Evolutionary conservation across 352 stramenopile species (phyloP), one percentile per base, ranked within the genome.

Genomic region (Pythium aquatile): DNA sequence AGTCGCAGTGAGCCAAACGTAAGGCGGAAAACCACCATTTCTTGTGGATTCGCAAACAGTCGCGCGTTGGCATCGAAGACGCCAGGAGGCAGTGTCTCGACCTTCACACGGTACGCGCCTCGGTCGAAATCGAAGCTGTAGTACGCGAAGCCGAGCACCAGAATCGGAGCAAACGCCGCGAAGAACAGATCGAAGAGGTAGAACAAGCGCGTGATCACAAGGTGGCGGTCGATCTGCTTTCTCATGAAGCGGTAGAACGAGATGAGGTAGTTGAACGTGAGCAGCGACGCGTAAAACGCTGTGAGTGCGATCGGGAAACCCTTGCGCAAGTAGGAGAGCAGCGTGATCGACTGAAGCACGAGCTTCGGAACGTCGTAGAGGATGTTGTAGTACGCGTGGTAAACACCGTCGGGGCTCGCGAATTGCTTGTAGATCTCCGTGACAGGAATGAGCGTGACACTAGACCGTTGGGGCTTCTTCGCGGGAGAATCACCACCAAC

Each of bases 151-250:
- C n/a, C 48, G 32, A 73, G 40, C 42, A 76, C 61, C 8, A 73
- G 24, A 10, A 73, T 47, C 14, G 69, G 69, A 5, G 69, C 65
- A 46, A 73, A 76, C 24, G 68, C 69, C 5, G 69, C 68, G 35
- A 76, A 76, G 57, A 76, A 76, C 13, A 76, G 60, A 44, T 76
- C 69, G 13, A 70, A 70, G 10, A 73, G 54, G n/a, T 68, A 54
- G 10, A 71, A 67, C 5, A 76, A 26, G 5, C 69, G 61, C 16
- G 54, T 62, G 44, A 70, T 40, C 32, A 65, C 20, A 20, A 68
- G 49, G 6, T 52, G 13, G 14, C 53, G 65, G 29, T 76, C 58
- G 2, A 33, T 47, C 11, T 30, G 20, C 14, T 58, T 33, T 4
- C 61, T 47, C 55, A 68, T 61, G 61, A 76, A 76, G 32, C 69